Percentiles rank a stretch among this genome's conserved stretches.
Evolutionary conservation across 2,329 filamentous ascomycete species (phyloP).

Genomic region (Calonectria leucothoes): DNA sequence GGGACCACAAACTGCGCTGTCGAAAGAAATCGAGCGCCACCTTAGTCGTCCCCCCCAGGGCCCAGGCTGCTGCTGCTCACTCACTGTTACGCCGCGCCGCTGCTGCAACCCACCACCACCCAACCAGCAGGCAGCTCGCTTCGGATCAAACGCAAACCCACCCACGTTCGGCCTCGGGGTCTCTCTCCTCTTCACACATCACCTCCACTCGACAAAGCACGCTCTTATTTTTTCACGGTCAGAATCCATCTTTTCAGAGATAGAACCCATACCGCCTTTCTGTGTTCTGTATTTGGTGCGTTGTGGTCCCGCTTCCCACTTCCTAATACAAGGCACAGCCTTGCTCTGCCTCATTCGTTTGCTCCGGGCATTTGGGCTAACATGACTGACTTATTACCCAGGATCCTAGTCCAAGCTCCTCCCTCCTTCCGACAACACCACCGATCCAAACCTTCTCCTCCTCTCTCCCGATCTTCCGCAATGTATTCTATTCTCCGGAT

Average conservation of each 20-base stretch:
- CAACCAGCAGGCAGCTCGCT: constrained; percentile 15
- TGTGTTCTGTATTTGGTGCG: not conserved
- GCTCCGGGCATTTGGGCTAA: constrained; percentile 11
- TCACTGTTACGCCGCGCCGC: constrained; percentile 6
- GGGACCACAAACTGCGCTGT: constrained; percentile 8
- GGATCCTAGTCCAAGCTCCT: constrained; percentile 22
- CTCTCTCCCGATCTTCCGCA: not conserved
- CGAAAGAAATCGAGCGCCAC: constrained; percentile 10
- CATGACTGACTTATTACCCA: constrained; percentile 21
- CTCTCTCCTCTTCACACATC: constrained; percentile 17
- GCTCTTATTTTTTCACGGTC: not conserved
- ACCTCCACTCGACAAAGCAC: constrained; percentile 8
- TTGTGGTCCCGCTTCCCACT: not conserved
- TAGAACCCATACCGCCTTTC: not conserved
- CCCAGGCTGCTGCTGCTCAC: not conserved
- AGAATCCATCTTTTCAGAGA: not conserved
- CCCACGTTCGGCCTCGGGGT: constrained; percentile 6
- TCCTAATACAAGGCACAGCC: constrained; percentile 7
- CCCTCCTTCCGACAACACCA: constrained; percentile 17
- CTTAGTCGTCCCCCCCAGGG: not conserved
- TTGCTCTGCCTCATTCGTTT: not conserved
- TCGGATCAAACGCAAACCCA: constrained; percentile 18
- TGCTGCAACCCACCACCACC: constrained; percentile 12
- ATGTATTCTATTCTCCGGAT: not conserved
- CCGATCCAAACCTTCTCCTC: not conserved